A percentile compares a stretch with the other conserved stretches of the same genome.
Evolutionary conservation across 768 basidiomycete species (phyloP).

Genomic region (Lyophyllum shimeji): DNA sequence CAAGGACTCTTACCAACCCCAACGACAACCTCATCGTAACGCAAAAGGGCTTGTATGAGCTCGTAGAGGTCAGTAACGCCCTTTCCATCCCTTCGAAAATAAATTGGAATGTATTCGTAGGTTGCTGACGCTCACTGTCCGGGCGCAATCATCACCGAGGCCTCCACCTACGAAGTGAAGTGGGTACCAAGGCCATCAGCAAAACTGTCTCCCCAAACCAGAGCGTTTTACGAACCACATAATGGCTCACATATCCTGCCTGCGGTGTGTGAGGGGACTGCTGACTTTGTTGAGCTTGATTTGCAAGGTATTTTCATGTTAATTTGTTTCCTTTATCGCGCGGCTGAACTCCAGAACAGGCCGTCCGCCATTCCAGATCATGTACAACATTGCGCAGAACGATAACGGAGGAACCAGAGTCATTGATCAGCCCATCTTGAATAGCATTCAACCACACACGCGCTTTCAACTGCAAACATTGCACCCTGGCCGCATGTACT

Average conservation of each 20-base stretch:
- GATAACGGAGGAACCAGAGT: conserved; percentile 70
- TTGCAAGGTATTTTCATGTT: conserved; percentile 54
- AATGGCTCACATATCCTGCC: conserved; percentile 77
- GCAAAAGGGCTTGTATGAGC: conserved; percentile 75
- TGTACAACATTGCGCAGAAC: conserved; percentile 80
- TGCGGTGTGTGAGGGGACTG: conserved; percentile 80
- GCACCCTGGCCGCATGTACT: conserved; percentile 77
- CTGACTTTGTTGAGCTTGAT: conserved; percentile 82
- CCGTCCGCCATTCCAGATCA: conserved; percentile 90
- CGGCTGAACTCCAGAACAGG: conserved; percentile 41
- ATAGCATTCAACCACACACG: conserved; percentile 78
- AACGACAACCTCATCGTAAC: conserved; percentile 76
- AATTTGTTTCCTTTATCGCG: background rate
- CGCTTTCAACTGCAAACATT: conserved; percentile 82
- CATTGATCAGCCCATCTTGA: conserved; percentile 77
- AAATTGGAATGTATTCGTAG: conserved; percentile 38
- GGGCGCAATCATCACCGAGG: conserved; percentile 62
- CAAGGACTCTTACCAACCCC: conserved; percentile 48
- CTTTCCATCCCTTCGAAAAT: background rate
- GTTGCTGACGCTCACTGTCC: conserved; percentile 85
- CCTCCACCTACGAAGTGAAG: conserved; percentile 66
- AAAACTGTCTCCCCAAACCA: conserved; percentile 57
- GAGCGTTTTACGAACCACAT: conserved; percentile 53
- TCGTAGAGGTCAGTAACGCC: conserved; percentile 53
- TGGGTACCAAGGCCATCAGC: conserved; percentile 83